Conservation (phyloP, 495 filamentous ascomycete genomes). For the Penicillium salamii region DNA sequence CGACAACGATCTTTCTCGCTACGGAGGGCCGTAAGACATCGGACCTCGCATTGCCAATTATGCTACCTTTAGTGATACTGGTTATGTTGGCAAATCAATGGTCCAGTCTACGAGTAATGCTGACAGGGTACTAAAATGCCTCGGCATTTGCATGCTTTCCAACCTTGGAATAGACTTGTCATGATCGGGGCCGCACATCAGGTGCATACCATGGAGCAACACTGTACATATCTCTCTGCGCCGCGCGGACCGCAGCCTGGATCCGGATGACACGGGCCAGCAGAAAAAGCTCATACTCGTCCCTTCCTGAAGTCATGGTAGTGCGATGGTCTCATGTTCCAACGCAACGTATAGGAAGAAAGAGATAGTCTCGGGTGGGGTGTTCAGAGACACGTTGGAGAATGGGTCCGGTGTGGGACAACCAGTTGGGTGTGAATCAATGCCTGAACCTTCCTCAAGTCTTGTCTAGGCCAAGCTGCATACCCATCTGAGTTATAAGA, state of each 20-base stretch:
- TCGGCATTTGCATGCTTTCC: neutral
- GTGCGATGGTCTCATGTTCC: neutral
- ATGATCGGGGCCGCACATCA: conserved; percentile 4
- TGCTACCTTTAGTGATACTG: neutral
- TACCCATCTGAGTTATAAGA: neutral
- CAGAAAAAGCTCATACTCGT: neutral
- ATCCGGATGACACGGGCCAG: conserved; percentile 10
- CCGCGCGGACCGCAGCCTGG: conserved; percentile 17
- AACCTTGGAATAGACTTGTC: conserved; percentile 1
- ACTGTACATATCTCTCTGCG: conserved; percentile 1
- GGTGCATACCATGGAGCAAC: neutral
- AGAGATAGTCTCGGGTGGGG: conserved; percentile 1
- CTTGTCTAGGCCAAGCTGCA: neutral
- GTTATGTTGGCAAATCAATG: no score
- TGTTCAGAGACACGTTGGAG: conserved; percentile 17
- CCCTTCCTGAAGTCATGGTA: neutral
- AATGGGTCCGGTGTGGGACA: conserved; percentile 17
- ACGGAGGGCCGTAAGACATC: no score
- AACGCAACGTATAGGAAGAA: neutral
- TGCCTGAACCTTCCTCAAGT: neutral
- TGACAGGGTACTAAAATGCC: neutral
- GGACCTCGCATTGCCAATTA: no score
- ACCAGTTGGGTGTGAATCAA: conserved; percentile 4
- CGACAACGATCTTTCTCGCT: no score
- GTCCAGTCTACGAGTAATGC: neutral